Percentiles rank a stretch among this genome's conserved stretches.
phyloP scores from a whole-genome alignment of 1,139 yeast genomes.

The Diutina mesorugosa region DNA sequence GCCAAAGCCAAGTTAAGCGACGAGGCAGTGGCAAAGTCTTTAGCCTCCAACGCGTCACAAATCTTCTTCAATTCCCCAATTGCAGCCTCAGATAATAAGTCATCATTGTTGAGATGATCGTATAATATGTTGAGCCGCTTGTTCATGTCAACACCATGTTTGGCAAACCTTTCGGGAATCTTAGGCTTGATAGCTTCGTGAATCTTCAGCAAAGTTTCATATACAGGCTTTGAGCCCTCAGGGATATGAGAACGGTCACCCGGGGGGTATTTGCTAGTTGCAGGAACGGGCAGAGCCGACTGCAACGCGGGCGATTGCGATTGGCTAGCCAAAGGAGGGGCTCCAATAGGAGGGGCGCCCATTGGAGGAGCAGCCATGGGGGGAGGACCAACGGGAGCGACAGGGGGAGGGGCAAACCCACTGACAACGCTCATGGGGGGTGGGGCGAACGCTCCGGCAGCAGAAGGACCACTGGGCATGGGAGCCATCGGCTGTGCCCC shows the following conservation, averaged over 20 bases:
- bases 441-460: slow-evolving; percentile 1
- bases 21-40: slow-evolving; percentile 51
- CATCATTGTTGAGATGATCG: slow-evolving; percentile 71
- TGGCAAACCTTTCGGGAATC: slow-evolving; percentile 62
- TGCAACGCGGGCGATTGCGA: not conserved
- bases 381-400: slow-evolving; percentile 9
- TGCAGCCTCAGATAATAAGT: slow-evolving; percentile 46
- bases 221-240: slow-evolving; percentile 44
- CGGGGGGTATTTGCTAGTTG: slow-evolving; percentile 30
- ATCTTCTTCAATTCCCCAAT: slow-evolving; percentile 40
- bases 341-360: slow-evolving; percentile 13
- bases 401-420: slow-evolving; percentile 7
- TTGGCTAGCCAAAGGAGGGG: slow-evolving; percentile 2
- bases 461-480: not conserved
- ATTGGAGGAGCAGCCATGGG: slow-evolving; percentile 11
- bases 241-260: slow-evolving; percentile 70
- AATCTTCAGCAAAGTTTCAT: slow-evolving; percentile 37
- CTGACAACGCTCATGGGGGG: not conserved
- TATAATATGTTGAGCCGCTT: slow-evolving; percentile 67
- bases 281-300: not conserved
- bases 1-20: slow-evolving; percentile 46
- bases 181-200: slow-evolving; percentile 55
- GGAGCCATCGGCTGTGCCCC: not conserved
- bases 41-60: slow-evolving; percentile 34
- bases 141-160: slow-evolving; percentile 72